Conservation (phyloP, 257 asterid species). For the Solanum clarkiae region DNA sequence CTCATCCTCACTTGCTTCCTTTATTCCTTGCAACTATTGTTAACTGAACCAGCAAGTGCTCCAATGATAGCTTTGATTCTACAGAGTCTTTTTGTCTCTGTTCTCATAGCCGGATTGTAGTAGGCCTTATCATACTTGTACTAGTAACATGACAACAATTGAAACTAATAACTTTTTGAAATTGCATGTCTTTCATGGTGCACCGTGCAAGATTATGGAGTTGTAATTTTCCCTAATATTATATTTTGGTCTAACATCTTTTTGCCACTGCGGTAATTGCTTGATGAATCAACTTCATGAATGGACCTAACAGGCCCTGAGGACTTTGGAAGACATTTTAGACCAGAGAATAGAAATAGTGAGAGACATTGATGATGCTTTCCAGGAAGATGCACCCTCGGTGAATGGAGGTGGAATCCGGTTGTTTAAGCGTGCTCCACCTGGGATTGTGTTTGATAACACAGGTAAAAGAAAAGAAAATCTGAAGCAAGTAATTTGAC, state of each 20-base stretch:
- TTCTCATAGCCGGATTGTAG: background rate
- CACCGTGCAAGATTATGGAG: background rate
- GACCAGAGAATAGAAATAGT: conserved; percentile 53
- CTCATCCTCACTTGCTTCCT: background rate
- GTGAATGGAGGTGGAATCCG: conserved; percentile 50
- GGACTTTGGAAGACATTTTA: conserved; percentile 38
- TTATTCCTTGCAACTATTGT: background rate
- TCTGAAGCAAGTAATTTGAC: background rate
- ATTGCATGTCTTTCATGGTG: background rate
- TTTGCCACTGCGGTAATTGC: background rate
- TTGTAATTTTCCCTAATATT: background rate
- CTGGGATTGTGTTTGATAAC: conserved; percentile 62
- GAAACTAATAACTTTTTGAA: background rate
- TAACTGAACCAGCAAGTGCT: background rate
- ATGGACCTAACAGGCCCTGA: conserved; percentile 43
- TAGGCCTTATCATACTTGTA: background rate
- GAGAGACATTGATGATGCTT: conserved; percentile 4
- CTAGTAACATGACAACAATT: background rate
- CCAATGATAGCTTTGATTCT: background rate
- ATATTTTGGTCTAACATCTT: background rate
- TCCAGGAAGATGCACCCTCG: conserved; percentile 19
- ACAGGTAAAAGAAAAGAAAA: background rate
- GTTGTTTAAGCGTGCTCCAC: conserved; percentile 62
- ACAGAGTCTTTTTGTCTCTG: background rate
- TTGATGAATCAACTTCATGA: background rate